A percentile compares a stretch with the other conserved stretches of the same genome.
These are phyloP conservation scores for Termitomyces sp. DNA, from an alignment of 768 basidiomycete species.

Conservation along the genomic window DNA sequence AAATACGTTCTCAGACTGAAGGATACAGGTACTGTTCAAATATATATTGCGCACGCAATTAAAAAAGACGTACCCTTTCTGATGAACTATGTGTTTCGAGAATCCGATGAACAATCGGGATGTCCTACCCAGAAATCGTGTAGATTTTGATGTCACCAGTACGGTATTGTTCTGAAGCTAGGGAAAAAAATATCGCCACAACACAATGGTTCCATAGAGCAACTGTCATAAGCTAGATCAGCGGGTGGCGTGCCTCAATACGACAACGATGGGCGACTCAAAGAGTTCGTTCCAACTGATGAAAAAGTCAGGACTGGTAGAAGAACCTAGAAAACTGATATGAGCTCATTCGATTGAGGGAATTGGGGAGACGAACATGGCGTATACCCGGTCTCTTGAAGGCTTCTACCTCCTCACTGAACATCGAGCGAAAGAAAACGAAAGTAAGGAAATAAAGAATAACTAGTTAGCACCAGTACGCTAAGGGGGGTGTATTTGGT, in stretches of 20 bases:
- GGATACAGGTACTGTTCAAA: neutral
- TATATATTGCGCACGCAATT: neutral
- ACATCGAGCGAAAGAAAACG: conserved; percentile 37
- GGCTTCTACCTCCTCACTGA: conserved; percentile 68
- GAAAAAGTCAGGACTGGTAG: conserved; percentile 90
- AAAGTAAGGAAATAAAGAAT: too few species aligned
- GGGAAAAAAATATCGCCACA: conserved; percentile 95
- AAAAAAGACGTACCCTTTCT: conserved; percentile 22
- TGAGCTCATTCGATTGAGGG: neutral
- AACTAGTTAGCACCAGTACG: too few species aligned
- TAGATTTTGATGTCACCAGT: conserved; percentile 98
- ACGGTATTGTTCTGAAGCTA: conserved; percentile 60
- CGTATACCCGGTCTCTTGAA: conserved; percentile 70
- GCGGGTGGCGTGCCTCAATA: conserved; percentile 63
- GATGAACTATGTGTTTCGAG: conserved; percentile 88
- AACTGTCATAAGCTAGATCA: conserved; percentile 38
- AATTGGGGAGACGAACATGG: conserved; percentile 43
- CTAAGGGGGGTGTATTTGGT: too few species aligned
- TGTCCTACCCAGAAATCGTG: conserved; percentile 87
- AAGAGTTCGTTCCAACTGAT: conserved; percentile 91
- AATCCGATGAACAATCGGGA: conserved; percentile 96
- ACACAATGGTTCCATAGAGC: conserved; percentile 95
- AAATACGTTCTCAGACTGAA: conserved; percentile 3
- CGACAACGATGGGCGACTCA: conserved; percentile 95
- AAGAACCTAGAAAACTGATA: conserved; percentile 54